Percentiles rank a stretch among this genome's conserved stretches.
Conservation (phyloP, 2,329 filamentous ascomycete genomes). For the Monilinia vaccinii-corymbosi region DNA sequence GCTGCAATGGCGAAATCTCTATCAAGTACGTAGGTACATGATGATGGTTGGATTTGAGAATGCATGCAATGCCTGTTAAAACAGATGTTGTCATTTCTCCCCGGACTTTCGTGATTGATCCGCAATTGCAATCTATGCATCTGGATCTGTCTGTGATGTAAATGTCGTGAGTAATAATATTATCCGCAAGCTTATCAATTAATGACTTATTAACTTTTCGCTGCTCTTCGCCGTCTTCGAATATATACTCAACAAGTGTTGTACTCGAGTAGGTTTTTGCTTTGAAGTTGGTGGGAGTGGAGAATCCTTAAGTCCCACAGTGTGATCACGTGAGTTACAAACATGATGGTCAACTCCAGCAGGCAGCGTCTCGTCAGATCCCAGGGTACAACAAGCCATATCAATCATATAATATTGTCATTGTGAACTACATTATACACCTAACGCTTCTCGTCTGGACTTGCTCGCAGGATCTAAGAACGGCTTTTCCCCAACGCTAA, state of each 20-base stretch:
- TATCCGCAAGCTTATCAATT: no score
- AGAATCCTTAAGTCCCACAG: no score
- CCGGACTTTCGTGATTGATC: conserved; percentile 6
- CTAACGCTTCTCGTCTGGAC: conserved; percentile 34
- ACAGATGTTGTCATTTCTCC: conserved; percentile 11
- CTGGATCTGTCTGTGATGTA: no score
- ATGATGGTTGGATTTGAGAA: not conserved
- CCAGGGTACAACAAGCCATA: not conserved
- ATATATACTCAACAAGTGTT: no score
- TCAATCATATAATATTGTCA: not conserved
- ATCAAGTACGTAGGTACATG: not conserved
- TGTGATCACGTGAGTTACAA: no score
- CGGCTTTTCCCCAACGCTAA: conserved; percentile 42
- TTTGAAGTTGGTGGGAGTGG: no score
- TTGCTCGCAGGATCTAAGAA: conserved; percentile 40
- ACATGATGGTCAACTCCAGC: not conserved
- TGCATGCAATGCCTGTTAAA: not conserved
- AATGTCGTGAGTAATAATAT: no score
- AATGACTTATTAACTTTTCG: no score
- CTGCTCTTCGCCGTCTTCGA: no score
- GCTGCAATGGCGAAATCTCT: not conserved
- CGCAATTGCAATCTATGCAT: no score
- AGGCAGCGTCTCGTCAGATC: not conserved
- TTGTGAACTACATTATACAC: not conserved
- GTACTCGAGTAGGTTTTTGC: no score